Base-by-base conservation (phyloP, 2,329 filamentous ascomycete genomes). In the Fusarium xylarioides region DNA sequence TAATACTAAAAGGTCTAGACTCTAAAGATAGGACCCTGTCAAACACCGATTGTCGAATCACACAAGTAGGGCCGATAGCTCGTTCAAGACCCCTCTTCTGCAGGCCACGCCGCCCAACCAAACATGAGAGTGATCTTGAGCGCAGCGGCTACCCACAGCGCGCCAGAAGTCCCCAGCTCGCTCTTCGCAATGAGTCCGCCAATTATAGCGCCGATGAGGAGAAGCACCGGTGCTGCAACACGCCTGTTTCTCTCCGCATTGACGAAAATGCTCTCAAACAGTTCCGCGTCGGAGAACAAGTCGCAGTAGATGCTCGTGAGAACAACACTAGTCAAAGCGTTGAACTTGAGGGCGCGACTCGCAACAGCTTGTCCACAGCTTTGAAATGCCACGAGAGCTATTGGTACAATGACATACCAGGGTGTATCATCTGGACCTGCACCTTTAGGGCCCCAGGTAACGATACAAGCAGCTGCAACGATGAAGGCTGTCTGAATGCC, bases 241-340 rank as follows among this genome's bases (percentile, higher is more conserved):
- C 88, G 80, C 26, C 86, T 83, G 71, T 89, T 89, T 37, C 87
- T 79, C 78, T 89, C 86, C 11, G 79, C 79, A 66, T 89, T 89
- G 44, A 79, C 70, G 14, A 78, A 53, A 2, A 80, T 21, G 38
- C 68, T 66, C 54, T 70, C 79, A 40, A 89, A 86, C 7, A 89
- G 75, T 30, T 85, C 80, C 37, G 83, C 81, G 63, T 94, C 92
- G 3, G 91, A 92, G 74, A 94, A 94, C 26, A 95, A 78, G 79
- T 95, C 93, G 78, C 92, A 95, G 83, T 95, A 95, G 70, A 93
- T 91, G 79, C 92, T 94, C 2, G 93, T 95, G 66, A 96, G 82
- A 7, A 95, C 93, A 21, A 95, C 93, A 69, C 91, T 94, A 0
- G 93, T 95, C 26, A 95, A 83, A 5, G 91, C 89, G 65, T 90